Base-by-base conservation (phyloP, 148 eudicot species). In the Cornus florida region DNA sequence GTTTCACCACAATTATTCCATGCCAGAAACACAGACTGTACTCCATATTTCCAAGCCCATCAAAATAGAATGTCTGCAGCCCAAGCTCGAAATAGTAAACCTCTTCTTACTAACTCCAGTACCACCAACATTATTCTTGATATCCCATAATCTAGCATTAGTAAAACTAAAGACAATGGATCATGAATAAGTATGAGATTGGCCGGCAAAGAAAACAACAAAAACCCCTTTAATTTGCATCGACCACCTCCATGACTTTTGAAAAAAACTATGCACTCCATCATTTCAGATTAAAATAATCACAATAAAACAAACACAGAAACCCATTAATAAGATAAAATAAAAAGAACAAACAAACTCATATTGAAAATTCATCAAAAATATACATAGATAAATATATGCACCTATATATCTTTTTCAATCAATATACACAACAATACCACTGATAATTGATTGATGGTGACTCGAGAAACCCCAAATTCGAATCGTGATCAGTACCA, bases 381-480 rank as follows among this genome's bases (percentile, higher is more conserved):
- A 6, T 9, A 9, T 9, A 43, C 17, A 57, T 13, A 57, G 2
- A 57, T 14, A 57, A 0, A 57, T 57, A 57, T 10, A 57, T 7
- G 1, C 5, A 57, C 62, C 1, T 19, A 57, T 62, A n/a, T 62
- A 62, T n/a, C 4, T 6, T 10, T 62, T 24, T 20, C 20, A 12
- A 12, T 1, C 22, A 62, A 14, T 38, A 20, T 0, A 16, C 17
- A 20, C 3, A 66, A 32, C 33, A 9, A 13, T 67, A 67, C 62
- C 62, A 11, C 46, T 67, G 64, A 76, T 28, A 59, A 48, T 31
- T n/a, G 64, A 67, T 76, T 76, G 38, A 65, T 19, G 62, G 66
- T 14, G 39, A 50, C 71, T 66, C 48, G 24, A 76, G 43, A 76
- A 43, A 43, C 48, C 71, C 66, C 41, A 20, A 43, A 67, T 12